Evolutionary conservation across 148 eudicot species (phyloP).

Genomic region (Diospyros lotus): DNA sequence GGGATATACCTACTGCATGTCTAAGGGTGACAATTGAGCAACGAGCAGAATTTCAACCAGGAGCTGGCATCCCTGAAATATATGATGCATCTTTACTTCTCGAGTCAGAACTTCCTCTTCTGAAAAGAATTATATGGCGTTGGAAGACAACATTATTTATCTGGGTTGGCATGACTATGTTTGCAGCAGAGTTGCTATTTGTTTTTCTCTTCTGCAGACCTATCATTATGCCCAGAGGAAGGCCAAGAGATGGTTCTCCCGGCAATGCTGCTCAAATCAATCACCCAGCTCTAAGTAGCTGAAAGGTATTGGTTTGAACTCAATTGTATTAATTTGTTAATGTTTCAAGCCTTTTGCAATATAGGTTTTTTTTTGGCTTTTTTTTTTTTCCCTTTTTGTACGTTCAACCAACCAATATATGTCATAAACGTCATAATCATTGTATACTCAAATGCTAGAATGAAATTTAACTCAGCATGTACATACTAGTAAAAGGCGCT

Average conservation of each 20-base stretch:
- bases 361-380: too few species aligned
- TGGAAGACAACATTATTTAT: conserved; percentile 70
- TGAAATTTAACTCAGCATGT: too few species aligned
- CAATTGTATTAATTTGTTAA: too few species aligned
- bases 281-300: conserved; percentile 29
- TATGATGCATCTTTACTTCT: conserved; percentile 60
- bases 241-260: conserved; percentile 22
- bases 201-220: conserved; percentile 67
- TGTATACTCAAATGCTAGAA: too few species aligned
- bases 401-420: too few species aligned
- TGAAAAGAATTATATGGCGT: conserved; percentile 60
- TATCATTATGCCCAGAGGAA: conserved; percentile 48
- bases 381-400: too few species aligned
- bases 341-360: too few species aligned
- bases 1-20: conserved; percentile 52
- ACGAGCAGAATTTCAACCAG: conserved; percentile 64
- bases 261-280: conserved; percentile 8
- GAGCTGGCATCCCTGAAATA: conserved; percentile 81
- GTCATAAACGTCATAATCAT: too few species aligned
- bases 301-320: too few species aligned
- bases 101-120: conserved; percentile 76
- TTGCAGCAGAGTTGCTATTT: conserved; percentile 51
- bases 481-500: too few species aligned
- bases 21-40: conserved; percentile 64
- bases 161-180: conserved; percentile 63